phyloP scores from a whole-genome alignment of 805 yeast species.

The Ogataea angusta region DNA sequence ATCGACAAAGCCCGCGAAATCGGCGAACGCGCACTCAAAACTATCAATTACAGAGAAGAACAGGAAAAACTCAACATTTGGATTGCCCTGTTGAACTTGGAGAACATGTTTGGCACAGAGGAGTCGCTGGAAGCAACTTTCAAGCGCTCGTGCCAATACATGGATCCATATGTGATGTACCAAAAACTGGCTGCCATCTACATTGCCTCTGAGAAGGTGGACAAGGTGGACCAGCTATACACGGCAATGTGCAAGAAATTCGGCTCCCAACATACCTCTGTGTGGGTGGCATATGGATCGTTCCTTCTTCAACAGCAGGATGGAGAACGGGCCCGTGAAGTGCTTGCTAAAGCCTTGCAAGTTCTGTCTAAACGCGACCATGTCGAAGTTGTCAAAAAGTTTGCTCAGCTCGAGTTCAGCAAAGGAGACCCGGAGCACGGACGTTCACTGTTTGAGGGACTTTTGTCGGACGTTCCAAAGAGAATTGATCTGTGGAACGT shows the following conservation, averaged over 20 bases:
- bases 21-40: slow-evolving; percentile 87
- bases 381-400: slow-evolving; percentile 78
- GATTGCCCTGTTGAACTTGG: slow-evolving; percentile 93
- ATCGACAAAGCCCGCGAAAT: slow-evolving; percentile 91
- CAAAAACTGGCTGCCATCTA: slow-evolving; percentile 75
- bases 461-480: slow-evolving; percentile 84
- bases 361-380: slow-evolving; percentile 69
- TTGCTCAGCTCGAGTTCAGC: slow-evolving; percentile 81
- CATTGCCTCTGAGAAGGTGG: slow-evolving; percentile 65
- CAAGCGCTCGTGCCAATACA: slow-evolving; percentile 81
- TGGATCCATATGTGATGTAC: slow-evolving; percentile 85
- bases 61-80: slow-evolving; percentile 90
- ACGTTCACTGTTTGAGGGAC: slow-evolving; percentile 90
- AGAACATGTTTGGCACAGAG: slow-evolving; percentile 85
- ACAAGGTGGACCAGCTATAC: slow-evolving; percentile 68
- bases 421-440: slow-evolving; percentile 94
- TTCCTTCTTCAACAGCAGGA: slow-evolving; percentile 61
- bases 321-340: slow-evolving; percentile 61
- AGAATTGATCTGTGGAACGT: slow-evolving; percentile 94
- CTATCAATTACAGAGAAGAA: slow-evolving; percentile 88
- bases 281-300: slow-evolving; percentile 83
- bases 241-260: slow-evolving; percentile 72
- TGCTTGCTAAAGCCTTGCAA: slow-evolving; percentile 72
- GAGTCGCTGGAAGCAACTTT: slow-evolving; percentile 79
- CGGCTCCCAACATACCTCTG: slow-evolving; percentile 59